These are phyloP conservation scores for Debaryomyces subglobosus DNA, from an alignment of 1,139 yeast species.

Conservation along the genomic window DNA sequence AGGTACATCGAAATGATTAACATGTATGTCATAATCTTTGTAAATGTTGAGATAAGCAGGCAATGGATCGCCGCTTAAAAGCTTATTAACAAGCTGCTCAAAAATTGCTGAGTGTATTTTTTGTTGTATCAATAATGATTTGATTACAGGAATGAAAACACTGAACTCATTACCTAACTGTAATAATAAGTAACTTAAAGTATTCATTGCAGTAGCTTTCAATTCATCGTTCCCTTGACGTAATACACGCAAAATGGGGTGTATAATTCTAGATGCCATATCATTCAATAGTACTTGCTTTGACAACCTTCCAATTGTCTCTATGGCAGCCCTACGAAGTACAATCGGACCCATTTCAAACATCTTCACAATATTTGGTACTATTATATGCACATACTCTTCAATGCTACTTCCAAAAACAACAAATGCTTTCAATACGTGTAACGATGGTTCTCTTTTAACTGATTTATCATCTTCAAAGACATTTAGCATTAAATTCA, in stretches of 20 bases:
- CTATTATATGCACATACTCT: slow-evolving; percentile 81
- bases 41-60: slow-evolving; percentile 78
- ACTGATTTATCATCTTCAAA: slow-evolving; percentile 76
- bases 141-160: slow-evolving; percentile 86
- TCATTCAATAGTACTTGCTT: slow-evolving; percentile 75
- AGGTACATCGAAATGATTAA: slow-evolving; percentile 55
- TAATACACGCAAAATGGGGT: slow-evolving; percentile 78
- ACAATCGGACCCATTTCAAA: slow-evolving; percentile 68
- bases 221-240: slow-evolving; percentile 64
- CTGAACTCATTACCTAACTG: slow-evolving; percentile 86
- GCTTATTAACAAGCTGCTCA: slow-evolving; percentile 77
- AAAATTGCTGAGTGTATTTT: slow-evolving; percentile 74
- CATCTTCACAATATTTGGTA: slow-evolving; percentile 81
- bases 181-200: slow-evolving; percentile 74
- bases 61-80: slow-evolving; percentile 85
- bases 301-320: slow-evolving; percentile 81
- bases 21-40: slow-evolving; percentile 58
- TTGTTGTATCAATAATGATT: slow-evolving; percentile 64
- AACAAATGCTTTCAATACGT: slow-evolving; percentile 84
- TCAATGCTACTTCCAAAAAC: slow-evolving; percentile 87
- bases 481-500: slow-evolving; percentile 75
- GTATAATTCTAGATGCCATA: slow-evolving; percentile 89
- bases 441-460: slow-evolving; percentile 65
- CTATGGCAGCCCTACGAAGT: slow-evolving; percentile 76
- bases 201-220: slow-evolving; percentile 67